phyloP scores from a whole-genome alignment of 441 rosid species.

The Metrosideros polymorpha region DNA sequence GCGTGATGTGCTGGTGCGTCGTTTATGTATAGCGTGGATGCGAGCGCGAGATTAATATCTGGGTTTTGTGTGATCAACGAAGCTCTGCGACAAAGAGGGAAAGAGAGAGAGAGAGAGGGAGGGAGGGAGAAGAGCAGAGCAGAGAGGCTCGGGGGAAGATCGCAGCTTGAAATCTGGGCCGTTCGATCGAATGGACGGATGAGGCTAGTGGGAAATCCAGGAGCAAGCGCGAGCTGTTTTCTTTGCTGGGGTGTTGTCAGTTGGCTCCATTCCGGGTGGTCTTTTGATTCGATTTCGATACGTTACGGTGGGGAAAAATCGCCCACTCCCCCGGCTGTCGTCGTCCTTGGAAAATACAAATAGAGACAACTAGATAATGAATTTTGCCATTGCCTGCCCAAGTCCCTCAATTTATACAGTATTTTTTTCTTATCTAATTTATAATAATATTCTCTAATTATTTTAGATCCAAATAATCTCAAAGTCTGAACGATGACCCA shows the following conservation, averaged over 20 bases:
- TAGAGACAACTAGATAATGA: no score
- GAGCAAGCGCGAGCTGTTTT: background rate
- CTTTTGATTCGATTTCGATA: background rate
- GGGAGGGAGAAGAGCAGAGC: background rate
- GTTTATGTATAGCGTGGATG: background rate
- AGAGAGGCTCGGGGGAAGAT: background rate
- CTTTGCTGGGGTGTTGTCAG: background rate
- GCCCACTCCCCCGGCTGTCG: background rate
- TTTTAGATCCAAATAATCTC: no score
- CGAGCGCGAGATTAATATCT: background rate
- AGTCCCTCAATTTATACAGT: no score
- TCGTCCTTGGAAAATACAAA: background rate
- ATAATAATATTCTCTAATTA: no score
- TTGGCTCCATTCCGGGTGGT: background rate
- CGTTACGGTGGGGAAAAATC: background rate
- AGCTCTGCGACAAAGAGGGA: background rate
- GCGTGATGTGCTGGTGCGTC: background rate
- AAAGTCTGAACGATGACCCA: no score
- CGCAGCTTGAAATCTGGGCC: conserved; percentile 19
- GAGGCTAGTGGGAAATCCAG: background rate
- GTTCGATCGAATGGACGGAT: conserved; percentile 18
- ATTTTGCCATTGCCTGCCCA: no score
- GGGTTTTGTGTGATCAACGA: background rate
- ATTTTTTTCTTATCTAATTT: no score
- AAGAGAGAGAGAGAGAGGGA: background rate